Percentiles rank a stretch among this genome's conserved stretches.
phyloP scores from a whole-genome alignment of 108 stramenopile genomes.

The Pseudonitzschia delicatissima region DNA sequence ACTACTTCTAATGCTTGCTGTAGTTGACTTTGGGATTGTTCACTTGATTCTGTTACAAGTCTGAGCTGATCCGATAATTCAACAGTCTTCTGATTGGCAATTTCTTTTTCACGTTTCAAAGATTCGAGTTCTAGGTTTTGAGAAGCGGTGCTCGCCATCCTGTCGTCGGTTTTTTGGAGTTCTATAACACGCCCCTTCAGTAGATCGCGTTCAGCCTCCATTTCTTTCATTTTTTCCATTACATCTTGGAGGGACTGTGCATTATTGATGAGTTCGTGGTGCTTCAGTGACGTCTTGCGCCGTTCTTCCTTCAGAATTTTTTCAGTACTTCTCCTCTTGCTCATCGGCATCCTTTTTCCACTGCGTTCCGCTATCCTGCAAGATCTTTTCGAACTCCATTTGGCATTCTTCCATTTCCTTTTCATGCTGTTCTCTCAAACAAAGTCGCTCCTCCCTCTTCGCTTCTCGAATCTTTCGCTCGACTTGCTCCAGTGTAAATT shows the following conservation, averaged over 20 bases:
- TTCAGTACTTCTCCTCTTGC: slow-evolving; percentile 19
- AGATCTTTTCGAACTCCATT: slow-evolving; percentile 14
- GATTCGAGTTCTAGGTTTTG: background rate
- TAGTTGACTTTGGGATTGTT: slow-evolving; percentile 1
- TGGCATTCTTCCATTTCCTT: slow-evolving; percentile 11
- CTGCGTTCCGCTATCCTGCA: slow-evolving; percentile 31
- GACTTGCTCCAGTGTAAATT: slow-evolving; percentile 19
- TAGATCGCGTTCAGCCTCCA: slow-evolving; percentile 11
- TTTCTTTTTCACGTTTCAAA: slow-evolving; percentile 16
- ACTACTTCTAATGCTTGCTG: slow-evolving; percentile 1
- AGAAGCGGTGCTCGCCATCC: background rate
- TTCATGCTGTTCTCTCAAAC: slow-evolving; percentile 16
- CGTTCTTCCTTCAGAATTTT: slow-evolving; percentile 30
- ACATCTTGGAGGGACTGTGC: slow-evolving; percentile 1
- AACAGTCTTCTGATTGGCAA: background rate
- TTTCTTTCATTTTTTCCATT: slow-evolving; percentile 1
- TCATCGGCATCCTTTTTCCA: slow-evolving; percentile 32
- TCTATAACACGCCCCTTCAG: slow-evolving; percentile 2
- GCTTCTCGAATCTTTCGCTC: slow-evolving; percentile 24
- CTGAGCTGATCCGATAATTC: slow-evolving; percentile 10
- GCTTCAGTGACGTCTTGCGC: slow-evolving; percentile 13
- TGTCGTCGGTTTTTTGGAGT: background rate
- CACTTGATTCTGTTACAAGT: background rate
- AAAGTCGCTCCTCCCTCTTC: slow-evolving; percentile 2
- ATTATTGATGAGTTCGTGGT: slow-evolving; percentile 18